These are phyloP conservation scores for Lepidium sativum DNA, from an alignment of 345 rosid species.

Conservation along the genomic window DNA sequence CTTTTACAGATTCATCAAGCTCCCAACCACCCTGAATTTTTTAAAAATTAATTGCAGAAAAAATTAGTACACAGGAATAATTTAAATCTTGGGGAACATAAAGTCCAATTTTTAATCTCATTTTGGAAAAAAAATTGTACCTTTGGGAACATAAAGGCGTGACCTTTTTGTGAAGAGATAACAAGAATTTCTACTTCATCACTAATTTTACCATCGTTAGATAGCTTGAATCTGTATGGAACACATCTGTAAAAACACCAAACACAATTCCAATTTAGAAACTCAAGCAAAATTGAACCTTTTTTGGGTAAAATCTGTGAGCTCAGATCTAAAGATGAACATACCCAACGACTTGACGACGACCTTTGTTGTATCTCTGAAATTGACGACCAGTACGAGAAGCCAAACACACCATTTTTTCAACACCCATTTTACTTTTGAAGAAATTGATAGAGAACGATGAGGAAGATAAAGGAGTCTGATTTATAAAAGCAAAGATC, in stretches of 20 bases:
- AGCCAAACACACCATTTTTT: conserved; percentile 50
- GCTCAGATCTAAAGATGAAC: conserved; percentile 10
- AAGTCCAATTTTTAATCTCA: neutral
- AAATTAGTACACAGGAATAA: neutral
- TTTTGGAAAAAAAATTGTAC: conserved; percentile 18
- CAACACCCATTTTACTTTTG: conserved; percentile 12
- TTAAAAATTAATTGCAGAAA: neutral
- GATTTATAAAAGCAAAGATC: neutral
- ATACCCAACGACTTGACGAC: conserved; percentile 93
- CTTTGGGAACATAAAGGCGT: conserved; percentile 89
- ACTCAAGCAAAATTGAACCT: neutral
- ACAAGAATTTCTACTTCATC: conserved; percentile 63
- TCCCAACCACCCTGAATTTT: conserved; percentile 85
- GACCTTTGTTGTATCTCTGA: conserved; percentile 72
- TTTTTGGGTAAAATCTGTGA: neutral
- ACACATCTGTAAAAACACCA: conserved; percentile 49
- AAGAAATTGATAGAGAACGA: neutral
- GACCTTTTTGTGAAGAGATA: conserved; percentile 72
- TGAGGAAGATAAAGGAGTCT: neutral
- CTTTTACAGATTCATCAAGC: conserved; percentile 72
- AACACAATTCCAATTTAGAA: neutral
- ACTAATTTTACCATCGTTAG: conserved; percentile 29
- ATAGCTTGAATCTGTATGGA: conserved; percentile 56
- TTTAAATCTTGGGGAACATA: no score
- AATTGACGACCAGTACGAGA: conserved; percentile 68